These are phyloP conservation scores for Phytophthora lateralis DNA, from an alignment of 352 stramenopile genomes.

Conservation along the genomic window DNA sequence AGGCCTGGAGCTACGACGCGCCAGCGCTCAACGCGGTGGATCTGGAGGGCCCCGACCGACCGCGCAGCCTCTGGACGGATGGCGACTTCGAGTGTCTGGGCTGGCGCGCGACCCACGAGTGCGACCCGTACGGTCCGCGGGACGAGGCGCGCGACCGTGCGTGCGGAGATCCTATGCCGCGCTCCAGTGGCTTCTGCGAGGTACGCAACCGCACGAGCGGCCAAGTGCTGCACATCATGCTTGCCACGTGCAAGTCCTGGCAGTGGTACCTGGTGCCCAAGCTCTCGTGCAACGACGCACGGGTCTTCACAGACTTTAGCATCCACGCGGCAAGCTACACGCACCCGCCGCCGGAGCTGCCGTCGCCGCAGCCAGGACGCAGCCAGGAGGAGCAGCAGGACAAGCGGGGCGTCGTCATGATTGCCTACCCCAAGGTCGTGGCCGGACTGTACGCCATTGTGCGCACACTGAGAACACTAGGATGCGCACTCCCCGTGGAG, in stretches of 20 bases:
- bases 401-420: conserved; percentile 67
- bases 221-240: conserved; percentile 62
- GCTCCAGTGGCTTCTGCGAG: conserved; percentile 71
- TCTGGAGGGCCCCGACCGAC: conserved; percentile 36
- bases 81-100: conserved; percentile 78
- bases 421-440: conserved; percentile 71
- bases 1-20: conserved; percentile 39
- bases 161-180: conserved; percentile 51
- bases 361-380: conserved; percentile 9
- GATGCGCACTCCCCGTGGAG: conserved; percentile 60
- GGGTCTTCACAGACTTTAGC: conserved; percentile 74
- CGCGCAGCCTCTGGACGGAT: conserved; percentile 45
- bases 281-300: conserved; percentile 66
- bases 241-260: conserved; percentile 76
- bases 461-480: conserved; percentile 47
- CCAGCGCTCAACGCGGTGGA: conserved; percentile 55
- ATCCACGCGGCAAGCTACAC: conserved; percentile 48
- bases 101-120: conserved; percentile 69
- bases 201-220: conserved; percentile 69
- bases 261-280: conserved; percentile 55
- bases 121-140: conserved; percentile 60
- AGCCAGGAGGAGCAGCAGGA: conserved; percentile 7
- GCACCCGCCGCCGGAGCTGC: conserved; percentile 36
- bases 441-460: conserved; percentile 78
- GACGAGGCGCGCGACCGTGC: conserved; percentile 46